Percentiles rank a stretch among this genome's conserved stretches.
Evolutionary conservation across 2,329 filamentous ascomycete species (phyloP).

Genomic region (Diaporthe citrichinensis): DNA sequence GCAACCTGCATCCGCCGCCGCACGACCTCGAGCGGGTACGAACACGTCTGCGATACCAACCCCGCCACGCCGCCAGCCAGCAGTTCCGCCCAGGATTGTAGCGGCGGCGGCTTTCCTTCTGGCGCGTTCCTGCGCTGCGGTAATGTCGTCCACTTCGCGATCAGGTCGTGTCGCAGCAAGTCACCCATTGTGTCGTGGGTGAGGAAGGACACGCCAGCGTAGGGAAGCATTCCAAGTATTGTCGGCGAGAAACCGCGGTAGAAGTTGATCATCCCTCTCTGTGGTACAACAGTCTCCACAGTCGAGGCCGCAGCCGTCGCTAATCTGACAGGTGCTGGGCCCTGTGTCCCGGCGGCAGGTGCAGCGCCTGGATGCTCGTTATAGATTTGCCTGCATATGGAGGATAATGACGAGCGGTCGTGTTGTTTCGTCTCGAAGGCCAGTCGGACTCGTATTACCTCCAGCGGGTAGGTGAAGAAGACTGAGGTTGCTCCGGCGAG

Average conservation of each 20-base stretch:
- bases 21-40: constrained; percentile 95
- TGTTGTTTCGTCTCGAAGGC: constrained; percentile 92
- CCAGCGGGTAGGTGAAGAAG: constrained; percentile 95
- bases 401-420: constrained; percentile 76
- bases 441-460: constrained; percentile 91
- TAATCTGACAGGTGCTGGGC: constrained; percentile 56
- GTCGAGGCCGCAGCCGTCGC: constrained; percentile 58
- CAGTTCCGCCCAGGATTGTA: constrained; percentile 90
- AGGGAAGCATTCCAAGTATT: constrained; percentile 94
- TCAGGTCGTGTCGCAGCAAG: constrained; percentile 76
- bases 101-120: constrained; percentile 75
- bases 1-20: constrained; percentile 95
- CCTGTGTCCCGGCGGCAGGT: constrained; percentile 51
- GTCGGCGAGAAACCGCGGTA: constrained; percentile 95
- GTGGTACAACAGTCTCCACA: constrained; percentile 69
- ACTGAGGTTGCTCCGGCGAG: constrained; percentile 90
- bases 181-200: constrained; percentile 94
- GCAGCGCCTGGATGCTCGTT: constrained; percentile 72
- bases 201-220: constrained; percentile 95
- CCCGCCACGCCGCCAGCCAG: constrained; percentile 88
- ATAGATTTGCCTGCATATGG: constrained; percentile 90
- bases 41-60: constrained; percentile 89
- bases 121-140: constrained; percentile 69
- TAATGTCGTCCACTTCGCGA: constrained; percentile 83
- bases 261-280: constrained; percentile 86